Percentiles rank a stretch among this genome's conserved stretches.
Conservation (phyloP, 2,329 filamentous ascomycete genomes). For the Hortaea sp. region DNA sequence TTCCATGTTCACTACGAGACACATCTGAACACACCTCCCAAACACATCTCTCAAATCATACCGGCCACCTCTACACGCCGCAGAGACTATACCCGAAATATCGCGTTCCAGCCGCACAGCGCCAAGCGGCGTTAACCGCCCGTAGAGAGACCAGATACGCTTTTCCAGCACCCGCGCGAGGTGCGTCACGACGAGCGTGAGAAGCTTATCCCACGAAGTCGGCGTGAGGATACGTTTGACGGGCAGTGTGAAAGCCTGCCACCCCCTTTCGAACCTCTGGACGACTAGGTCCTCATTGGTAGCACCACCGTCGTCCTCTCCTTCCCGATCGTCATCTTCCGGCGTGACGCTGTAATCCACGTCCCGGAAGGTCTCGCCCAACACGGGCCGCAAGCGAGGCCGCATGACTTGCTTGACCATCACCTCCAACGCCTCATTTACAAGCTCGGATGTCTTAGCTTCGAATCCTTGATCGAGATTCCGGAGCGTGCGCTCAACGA, state of each 20-base stretch:
- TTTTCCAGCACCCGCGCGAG: slow-evolving; percentile 77
- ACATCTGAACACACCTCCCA: slow-evolving; percentile 65
- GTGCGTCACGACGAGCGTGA: slow-evolving; percentile 46
- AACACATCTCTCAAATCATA: slow-evolving; percentile 74
- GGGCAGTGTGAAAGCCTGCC: slow-evolving; percentile 77
- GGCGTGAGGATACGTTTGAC: slow-evolving; percentile 75
- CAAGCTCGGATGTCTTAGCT: slow-evolving; percentile 68
- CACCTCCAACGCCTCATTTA: slow-evolving; percentile 74
- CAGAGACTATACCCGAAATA: slow-evolving; percentile 62
- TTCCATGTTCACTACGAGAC: slow-evolving; percentile 86
- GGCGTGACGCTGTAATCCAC: slow-evolving; percentile 62
- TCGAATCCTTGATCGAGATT: slow-evolving; percentile 63
- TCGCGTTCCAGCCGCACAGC: slow-evolving; percentile 78
- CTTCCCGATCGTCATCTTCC: slow-evolving; percentile 20
- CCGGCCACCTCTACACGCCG: slow-evolving; percentile 55
- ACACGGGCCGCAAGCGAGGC: slow-evolving; percentile 69
- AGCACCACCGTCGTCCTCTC: slow-evolving; percentile 49
- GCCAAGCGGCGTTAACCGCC: slow-evolving; percentile 69
- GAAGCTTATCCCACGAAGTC: slow-evolving; percentile 51
- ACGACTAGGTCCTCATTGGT: slow-evolving; percentile 60
- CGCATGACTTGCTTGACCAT: slow-evolving; percentile 83
- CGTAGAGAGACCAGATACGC: slow-evolving; percentile 62
- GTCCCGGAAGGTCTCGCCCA: slow-evolving; percentile 84
- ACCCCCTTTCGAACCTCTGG: slow-evolving; percentile 71
- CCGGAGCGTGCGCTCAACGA: slow-evolving; percentile 58